Base-by-base conservation (phyloP, 1,139 yeast species). In the Yamadazyma sp. region DNA sequence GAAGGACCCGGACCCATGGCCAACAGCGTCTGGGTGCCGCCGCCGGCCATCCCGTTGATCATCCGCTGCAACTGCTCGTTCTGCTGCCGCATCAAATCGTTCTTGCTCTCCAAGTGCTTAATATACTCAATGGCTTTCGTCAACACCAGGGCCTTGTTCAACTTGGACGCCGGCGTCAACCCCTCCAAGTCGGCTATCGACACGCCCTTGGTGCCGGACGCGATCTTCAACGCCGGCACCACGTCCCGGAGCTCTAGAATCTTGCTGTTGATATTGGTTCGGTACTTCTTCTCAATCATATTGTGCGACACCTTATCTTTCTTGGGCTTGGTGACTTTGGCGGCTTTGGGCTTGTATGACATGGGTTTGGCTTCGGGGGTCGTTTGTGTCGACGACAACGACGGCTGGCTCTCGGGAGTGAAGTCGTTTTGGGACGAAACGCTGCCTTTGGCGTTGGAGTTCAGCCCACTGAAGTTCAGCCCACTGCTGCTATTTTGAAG, bases 61-160 rank as follows among this genome's bases (percentile, higher is more conserved):
- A 69, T 48, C 37, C 59, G 61, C 47, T 72, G 76, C 48, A 84
- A 64, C 29, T 67, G 70, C 4, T 64, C 55, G 48, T 80, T 76
- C 52, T 86, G 90, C 39, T 70, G 66, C 45, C 62, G 66, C 48
- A 86, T 67, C 13, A 63, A 50, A 2, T 70, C 75, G 56, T 87
- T 87, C 52, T 85, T 84, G 38, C 64, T 61, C 55, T 89, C 95
- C 55, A 90, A 70, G 61, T 89, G 96, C 50, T 77, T 74, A 51
- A 90, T 89, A 55, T 89, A 90, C 59, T 89, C 97, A 2, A 94
- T 86, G 4, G 97, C 96, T 57, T 89, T 87, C 35, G 88, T 77
- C 46, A 90, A 71, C 21, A 90, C 89, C 35, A 88, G 83, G 6
- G 96, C 97, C 60, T 90, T 90, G 63, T 88, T 89, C 49, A 89